A percentile compares a stretch with the other conserved stretches of the same genome.
Evolutionary conservation across 495 filamentous ascomycete genomes (phyloP).

Genomic region (Mycothermus thermophilus): DNA sequence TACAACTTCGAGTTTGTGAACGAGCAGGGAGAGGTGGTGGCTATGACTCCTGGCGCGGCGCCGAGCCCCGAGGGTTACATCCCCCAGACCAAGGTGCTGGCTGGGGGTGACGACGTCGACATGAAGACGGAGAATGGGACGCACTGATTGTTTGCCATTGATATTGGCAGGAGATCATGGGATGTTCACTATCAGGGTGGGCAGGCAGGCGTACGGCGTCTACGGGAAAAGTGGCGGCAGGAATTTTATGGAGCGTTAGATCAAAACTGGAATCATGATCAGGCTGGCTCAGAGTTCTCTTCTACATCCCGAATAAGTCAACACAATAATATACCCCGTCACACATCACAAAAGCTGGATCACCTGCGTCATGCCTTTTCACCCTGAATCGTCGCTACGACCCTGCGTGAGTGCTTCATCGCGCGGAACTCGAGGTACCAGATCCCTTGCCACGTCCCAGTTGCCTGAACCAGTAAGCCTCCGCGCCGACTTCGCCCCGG

Average conservation of each 20-base stretch:
- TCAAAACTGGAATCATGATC: too few relatives aligned
- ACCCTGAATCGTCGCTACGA: conserved; percentile 91
- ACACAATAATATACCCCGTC: neutral
- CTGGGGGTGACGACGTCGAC: conserved; percentile 54
- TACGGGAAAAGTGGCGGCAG: too few relatives aligned
- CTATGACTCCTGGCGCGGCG: conserved; percentile 63
- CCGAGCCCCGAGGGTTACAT: conserved; percentile 31
- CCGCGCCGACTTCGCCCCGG: neutral
- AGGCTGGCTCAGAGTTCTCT: too few relatives aligned
- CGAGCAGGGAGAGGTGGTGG: conserved; percentile 77
- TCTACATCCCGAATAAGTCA: too few relatives aligned
- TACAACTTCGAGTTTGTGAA: conserved; percentile 99
- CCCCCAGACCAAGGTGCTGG: conserved; percentile 59
- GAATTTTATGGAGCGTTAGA: neutral
- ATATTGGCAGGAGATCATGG: too few relatives aligned
- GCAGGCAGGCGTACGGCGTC: conserved; percentile 9
- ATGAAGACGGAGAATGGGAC: conserved; percentile 29
- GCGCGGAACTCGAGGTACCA: conserved; percentile 91
- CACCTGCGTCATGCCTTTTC: conserved; percentile 52
- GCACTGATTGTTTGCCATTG: conserved; percentile 5
- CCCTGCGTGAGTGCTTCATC: conserved; percentile 55
- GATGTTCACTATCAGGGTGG: too few relatives aligned
- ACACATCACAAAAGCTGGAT: neutral
- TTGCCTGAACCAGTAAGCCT: conserved; percentile 16
- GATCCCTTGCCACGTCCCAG: conserved; percentile 63